phyloP scores from a whole-genome alignment of 2,329 filamentous ascomycete genomes.

The Colletotrichum plurivorum region DNA sequence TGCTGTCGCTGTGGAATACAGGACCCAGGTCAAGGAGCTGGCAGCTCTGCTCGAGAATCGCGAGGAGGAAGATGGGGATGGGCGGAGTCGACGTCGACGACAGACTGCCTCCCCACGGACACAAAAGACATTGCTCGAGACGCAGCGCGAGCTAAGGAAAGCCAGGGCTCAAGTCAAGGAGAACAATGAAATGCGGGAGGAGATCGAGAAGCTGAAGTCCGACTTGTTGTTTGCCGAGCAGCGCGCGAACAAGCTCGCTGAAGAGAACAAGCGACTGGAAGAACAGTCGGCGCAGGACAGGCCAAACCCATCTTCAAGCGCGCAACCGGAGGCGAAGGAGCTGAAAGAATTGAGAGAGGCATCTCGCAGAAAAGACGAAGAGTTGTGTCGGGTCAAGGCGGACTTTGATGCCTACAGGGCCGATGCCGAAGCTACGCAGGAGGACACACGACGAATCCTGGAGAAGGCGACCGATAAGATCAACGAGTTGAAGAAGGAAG shows the following conservation, averaged over 20 bases:
- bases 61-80: conserved; percentile 51
- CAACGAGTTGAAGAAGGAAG: conserved; percentile 67
- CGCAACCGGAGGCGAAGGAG: conserved; percentile 38
- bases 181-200: conserved; percentile 64
- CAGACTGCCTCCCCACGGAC: conserved; percentile 63
- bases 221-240: conserved; percentile 65
- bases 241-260: conserved; percentile 54
- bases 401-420: conserved; percentile 69
- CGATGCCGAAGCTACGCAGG: conserved; percentile 66
- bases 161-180: conserved; percentile 69
- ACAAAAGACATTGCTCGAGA: conserved; percentile 66
- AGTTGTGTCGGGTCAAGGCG: conserved; percentile 62
- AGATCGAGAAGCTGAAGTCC: conserved; percentile 66
- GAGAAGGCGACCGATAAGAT: conserved; percentile 71
- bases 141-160: conserved; percentile 67
- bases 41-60: conserved; percentile 63
- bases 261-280: conserved; percentile 51
- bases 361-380: conserved; percentile 62
- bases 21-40: conserved; percentile 71
- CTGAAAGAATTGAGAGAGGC: conserved; percentile 53
- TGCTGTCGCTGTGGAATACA: conserved; percentile 70
- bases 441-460: conserved; percentile 69
- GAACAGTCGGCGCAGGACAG: conserved; percentile 29
- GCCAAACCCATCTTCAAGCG: neutral
- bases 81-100: conserved; percentile 51